Conservation (phyloP, 176 grass and related monocot species). For the Hordeum marinum region DNA sequence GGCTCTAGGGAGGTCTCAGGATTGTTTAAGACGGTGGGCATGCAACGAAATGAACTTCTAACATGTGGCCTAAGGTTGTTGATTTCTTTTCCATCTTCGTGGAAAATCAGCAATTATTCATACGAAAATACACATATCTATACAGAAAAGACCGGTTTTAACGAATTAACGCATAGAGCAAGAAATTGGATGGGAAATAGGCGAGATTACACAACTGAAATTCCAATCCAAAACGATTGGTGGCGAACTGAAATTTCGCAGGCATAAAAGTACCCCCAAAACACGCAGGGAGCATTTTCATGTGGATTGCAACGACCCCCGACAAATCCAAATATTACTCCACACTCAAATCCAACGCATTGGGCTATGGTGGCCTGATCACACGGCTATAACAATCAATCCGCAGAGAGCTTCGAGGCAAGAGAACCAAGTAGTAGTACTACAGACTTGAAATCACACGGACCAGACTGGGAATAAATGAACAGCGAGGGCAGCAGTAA, state of each 20-base stretch:
- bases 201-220: background rate
- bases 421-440: background rate
- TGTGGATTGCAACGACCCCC: background rate
- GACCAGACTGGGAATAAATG: background rate
- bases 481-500: constrained; percentile 16
- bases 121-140: background rate
- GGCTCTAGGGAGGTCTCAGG: background rate
- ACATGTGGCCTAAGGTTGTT: background rate
- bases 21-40: background rate
- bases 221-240: background rate
- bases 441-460: background rate
- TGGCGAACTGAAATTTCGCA: background rate
- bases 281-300: background rate
- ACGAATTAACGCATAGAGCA: background rate
- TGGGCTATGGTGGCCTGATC: background rate
- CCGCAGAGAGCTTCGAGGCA: background rate
- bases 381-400: background rate
- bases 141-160: background rate
- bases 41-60: background rate
- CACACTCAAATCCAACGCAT: background rate
- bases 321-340: constrained; percentile 18
- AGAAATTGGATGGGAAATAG: constrained; percentile 14
- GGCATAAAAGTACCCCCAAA: background rate
- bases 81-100: background rate
- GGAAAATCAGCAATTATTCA: background rate